phyloP scores from a whole-genome alignment of 257 asterid genomes.

The Ajuga chamaepitys region DNA sequence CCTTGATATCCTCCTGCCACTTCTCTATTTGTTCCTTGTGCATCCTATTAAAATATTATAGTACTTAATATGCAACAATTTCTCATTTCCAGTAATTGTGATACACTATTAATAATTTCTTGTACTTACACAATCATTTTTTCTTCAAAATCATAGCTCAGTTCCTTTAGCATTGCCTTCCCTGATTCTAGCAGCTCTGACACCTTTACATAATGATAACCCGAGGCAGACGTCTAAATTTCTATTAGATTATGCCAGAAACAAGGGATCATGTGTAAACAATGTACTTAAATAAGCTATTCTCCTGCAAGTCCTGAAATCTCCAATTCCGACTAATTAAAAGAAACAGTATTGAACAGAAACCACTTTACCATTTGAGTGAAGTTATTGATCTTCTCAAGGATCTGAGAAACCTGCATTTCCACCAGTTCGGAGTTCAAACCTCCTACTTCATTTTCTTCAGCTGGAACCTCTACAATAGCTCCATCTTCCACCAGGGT shows the following conservation, averaged over 20 bases:
- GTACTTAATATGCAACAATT: conserved; percentile 14
- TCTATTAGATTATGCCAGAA: not conserved
- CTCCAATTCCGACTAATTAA: not conserved
- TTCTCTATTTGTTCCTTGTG: conserved; percentile 84
- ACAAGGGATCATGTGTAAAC: not conserved
- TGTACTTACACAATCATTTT: conserved; percentile 58
- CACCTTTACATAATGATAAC: conserved; percentile 38
- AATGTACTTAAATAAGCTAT: not conserved
- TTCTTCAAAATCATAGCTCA: conserved; percentile 76
- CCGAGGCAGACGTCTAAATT: not conserved
- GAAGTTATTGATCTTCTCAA: conserved; percentile 63
- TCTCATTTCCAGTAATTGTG: conserved; percentile 3
- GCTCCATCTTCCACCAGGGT: conserved; percentile 29
- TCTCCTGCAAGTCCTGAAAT: not conserved
- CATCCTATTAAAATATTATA: conserved; percentile 35
- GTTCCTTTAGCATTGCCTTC: conserved; percentile 77
- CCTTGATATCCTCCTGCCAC: conserved; percentile 90
- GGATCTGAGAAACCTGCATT: conserved; percentile 66
- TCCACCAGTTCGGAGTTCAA: conserved; percentile 59
- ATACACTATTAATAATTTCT: not conserved
- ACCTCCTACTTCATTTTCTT: conserved; percentile 40
- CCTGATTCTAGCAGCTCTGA: conserved; percentile 90
- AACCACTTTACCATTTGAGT: conserved; percentile 59
- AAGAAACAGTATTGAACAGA: not conserved
- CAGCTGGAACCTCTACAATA: conserved; percentile 30